Percentiles rank a stretch among this genome's conserved stretches.
Conservation (phyloP, 257 asterid species). For the Capsicum pubescens region DNA sequence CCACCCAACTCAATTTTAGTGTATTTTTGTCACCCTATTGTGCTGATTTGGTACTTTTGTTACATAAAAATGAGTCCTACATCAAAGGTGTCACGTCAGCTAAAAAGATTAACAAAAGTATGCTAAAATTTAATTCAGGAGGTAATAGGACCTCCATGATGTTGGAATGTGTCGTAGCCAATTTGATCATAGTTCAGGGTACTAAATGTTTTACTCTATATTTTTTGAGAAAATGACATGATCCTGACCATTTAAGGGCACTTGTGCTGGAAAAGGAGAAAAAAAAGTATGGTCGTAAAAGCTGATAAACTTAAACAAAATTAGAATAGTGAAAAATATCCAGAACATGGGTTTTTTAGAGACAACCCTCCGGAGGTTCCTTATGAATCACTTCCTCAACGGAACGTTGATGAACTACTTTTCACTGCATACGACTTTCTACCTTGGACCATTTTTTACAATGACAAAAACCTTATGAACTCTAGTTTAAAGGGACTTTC, state of each 20-base stretch:
- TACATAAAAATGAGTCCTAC: too few species aligned
- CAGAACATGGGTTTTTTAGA: neutral
- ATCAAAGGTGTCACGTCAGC: too few species aligned
- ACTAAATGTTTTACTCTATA: too few species aligned
- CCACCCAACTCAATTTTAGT: too few species aligned
- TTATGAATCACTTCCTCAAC: neutral
- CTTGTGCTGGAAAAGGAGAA: neutral
- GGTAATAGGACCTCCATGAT: too few species aligned
- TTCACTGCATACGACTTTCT: neutral
- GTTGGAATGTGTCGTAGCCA: too few species aligned
- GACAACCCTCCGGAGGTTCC: conserved; percentile 8
- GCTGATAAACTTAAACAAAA: neutral
- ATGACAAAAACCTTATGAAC: neutral
- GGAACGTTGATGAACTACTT: neutral
- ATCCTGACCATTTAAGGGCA: neutral
- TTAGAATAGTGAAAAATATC: neutral
- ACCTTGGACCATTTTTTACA: neutral
- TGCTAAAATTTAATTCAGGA: too few species aligned
- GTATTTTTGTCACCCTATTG: too few species aligned
- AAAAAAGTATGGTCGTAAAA: neutral
- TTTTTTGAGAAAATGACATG: neutral
- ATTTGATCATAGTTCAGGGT: too few species aligned
- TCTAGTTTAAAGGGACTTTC: conserved; percentile 1
- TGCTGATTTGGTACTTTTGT: too few species aligned
- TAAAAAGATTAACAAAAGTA: too few species aligned